Evolutionary conservation across 345 rosid species (phyloP).

Genomic region (Citrus trifoliata): DNA sequence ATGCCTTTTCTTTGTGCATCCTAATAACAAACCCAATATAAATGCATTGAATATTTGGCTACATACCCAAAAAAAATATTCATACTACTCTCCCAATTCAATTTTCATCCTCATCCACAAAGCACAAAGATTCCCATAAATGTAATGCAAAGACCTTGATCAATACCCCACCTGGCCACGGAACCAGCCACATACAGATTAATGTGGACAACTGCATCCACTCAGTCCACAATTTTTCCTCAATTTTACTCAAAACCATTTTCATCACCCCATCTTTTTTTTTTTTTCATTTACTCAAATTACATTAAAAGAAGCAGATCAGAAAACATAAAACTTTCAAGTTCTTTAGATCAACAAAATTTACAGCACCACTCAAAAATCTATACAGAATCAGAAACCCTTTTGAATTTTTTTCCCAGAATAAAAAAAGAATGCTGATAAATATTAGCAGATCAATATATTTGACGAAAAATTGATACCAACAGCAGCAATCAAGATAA

Average conservation of each 20-base stretch:
- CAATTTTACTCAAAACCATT: neutral
- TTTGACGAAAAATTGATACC: too few relatives aligned
- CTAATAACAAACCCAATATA: neutral
- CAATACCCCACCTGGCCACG: neutral
- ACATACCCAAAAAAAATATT: neutral
- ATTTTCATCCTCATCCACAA: neutral
- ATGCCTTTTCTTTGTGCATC: neutral
- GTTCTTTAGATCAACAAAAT: neutral
- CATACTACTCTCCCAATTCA: neutral
- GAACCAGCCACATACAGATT: neutral
- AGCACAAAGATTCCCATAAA: neutral
- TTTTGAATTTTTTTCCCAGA: neutral
- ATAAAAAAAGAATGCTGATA: neutral
- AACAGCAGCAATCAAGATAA: neutral
- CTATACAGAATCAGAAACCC: neutral
- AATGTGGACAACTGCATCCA: neutral
- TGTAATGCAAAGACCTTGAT: neutral
- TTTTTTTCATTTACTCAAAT: neutral
- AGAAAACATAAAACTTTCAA: neutral
- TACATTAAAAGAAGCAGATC: neutral
- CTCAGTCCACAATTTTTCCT: neutral
- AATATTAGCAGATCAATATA: too few relatives aligned
- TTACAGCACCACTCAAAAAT: neutral
- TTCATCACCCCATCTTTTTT: too few relatives aligned
- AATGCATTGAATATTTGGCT: neutral